Evolutionary conservation across 257 asterid species (phyloP).

Genomic region (Ilex asprella): DNA sequence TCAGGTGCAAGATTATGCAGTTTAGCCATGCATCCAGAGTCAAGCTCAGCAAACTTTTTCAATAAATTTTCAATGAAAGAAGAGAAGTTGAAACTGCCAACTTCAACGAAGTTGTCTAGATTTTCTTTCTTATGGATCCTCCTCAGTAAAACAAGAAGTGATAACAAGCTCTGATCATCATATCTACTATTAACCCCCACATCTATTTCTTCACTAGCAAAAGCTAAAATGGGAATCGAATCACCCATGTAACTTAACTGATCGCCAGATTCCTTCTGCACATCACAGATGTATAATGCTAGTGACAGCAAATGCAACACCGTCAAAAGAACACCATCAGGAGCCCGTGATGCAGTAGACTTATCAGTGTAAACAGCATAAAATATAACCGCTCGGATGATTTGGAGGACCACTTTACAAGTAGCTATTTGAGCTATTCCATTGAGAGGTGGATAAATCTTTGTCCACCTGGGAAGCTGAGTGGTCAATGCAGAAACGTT

Average conservation of each 20-base stretch:
- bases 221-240: conserved; percentile 66
- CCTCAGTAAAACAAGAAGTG: conserved; percentile 86
- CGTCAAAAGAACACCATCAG: conserved; percentile 65
- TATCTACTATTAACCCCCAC: conserved; percentile 22
- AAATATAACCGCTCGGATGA: conserved; percentile 71
- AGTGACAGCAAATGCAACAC: conserved; percentile 89
- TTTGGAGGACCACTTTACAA: conserved; percentile 65
- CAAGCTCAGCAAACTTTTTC: conserved; percentile 70
- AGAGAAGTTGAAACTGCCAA: conserved; percentile 44
- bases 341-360: conserved; percentile 56
- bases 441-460: conserved; percentile 71
- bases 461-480: conserved; percentile 90
- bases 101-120: conserved; percentile 50
- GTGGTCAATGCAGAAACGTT: conserved; percentile 65
- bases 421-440: conserved; percentile 85
- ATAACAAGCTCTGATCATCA: conserved; percentile 83
- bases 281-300: conserved; percentile 66
- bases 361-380: conserved; percentile 70
- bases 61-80: conserved; percentile 51
- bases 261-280: conserved; percentile 54
- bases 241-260: conserved; percentile 40
- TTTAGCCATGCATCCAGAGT: conserved; percentile 60
- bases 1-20: conserved; percentile 81
- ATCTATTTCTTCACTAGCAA: conserved; percentile 66
- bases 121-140: conserved; percentile 63